Percentiles rank a stretch among this genome's conserved stretches.
phyloP scores from a whole-genome alignment of 345 rosid genomes.

The Ricinus communis region DNA sequence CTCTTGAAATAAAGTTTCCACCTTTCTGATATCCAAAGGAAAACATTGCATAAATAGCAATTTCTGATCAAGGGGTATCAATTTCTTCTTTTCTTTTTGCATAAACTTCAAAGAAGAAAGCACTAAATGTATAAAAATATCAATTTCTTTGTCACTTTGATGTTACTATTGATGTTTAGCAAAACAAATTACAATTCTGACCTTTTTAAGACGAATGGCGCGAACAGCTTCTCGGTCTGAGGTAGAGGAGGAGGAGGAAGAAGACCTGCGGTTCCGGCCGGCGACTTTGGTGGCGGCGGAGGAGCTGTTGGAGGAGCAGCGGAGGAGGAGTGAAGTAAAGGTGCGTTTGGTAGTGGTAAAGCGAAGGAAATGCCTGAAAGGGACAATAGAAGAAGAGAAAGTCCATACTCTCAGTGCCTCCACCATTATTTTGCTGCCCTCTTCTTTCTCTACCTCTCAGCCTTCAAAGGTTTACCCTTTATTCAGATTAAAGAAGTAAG shows the following conservation, averaged over 20 bases:
- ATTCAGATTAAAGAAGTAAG: too few relatives aligned
- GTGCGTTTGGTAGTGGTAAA: constrained; percentile 21
- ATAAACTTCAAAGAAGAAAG: too few relatives aligned
- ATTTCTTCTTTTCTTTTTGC: too few relatives aligned
- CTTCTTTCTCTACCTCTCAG: too few relatives aligned
- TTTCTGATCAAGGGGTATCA: too few relatives aligned
- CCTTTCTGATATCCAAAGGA: too few relatives aligned
- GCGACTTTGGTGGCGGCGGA: constrained; percentile 35
- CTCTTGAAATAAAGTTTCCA: too few relatives aligned
- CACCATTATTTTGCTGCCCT: constrained; percentile 37
- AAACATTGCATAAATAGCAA: too few relatives aligned
- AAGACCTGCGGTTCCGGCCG: constrained; percentile 53
- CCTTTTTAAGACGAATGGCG: constrained; percentile 84
- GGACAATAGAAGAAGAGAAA: constrained; percentile 44
- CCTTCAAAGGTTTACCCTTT: too few relatives aligned
- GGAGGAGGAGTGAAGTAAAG: constrained; percentile 35
- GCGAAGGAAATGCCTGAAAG: constrained; percentile 55
- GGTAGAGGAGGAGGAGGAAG: constrained; percentile 49
- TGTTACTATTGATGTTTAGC: too few relatives aligned
- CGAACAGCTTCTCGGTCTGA: constrained; percentile 95
- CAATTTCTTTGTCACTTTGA: too few relatives aligned
- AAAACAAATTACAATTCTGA: constrained; percentile 7
- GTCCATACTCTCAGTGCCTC: constrained; percentile 74
- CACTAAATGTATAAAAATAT: neutral
- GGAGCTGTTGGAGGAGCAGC: constrained; percentile 41